A percentile compares a stretch with the other conserved stretches of the same genome.
phyloP scores from a whole-genome alignment of 345 rosid genomes.

The Eucalyptus erythrocorys region DNA sequence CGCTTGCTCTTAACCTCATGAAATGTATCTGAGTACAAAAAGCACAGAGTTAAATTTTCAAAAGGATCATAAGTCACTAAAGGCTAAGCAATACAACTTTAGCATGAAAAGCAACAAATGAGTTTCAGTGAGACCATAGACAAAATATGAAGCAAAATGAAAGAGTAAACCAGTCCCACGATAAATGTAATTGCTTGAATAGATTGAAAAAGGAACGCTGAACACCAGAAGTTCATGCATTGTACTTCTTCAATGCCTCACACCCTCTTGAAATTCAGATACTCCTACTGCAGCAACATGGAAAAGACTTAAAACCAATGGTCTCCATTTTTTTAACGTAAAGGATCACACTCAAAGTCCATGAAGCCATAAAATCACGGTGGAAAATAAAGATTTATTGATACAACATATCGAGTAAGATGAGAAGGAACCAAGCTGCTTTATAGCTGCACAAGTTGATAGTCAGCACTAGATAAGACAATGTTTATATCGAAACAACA shows the following conservation, averaged over 20 bases:
- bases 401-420: background rate
- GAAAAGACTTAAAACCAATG: background rate
- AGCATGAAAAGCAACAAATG: background rate
- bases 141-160: background rate
- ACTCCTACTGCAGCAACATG: background rate
- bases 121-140: background rate
- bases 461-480: background rate
- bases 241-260: background rate
- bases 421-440: background rate
- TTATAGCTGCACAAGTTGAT: background rate
- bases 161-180: background rate
- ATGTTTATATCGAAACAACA: background rate
- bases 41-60: background rate
- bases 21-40: constrained; percentile 58
- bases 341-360: background rate
- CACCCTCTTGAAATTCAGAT: background rate
- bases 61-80: background rate
- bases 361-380: background rate
- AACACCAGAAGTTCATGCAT: background rate
- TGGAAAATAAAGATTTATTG: background rate
- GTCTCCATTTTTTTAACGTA: background rate
- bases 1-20: constrained; percentile 84
- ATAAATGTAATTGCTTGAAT: background rate
- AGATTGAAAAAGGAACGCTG: background rate
- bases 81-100: background rate